These are phyloP conservation scores for Colletotrichum siamense DNA, from an alignment of 2,329 filamentous ascomycete species.

Conservation along the genomic window DNA sequence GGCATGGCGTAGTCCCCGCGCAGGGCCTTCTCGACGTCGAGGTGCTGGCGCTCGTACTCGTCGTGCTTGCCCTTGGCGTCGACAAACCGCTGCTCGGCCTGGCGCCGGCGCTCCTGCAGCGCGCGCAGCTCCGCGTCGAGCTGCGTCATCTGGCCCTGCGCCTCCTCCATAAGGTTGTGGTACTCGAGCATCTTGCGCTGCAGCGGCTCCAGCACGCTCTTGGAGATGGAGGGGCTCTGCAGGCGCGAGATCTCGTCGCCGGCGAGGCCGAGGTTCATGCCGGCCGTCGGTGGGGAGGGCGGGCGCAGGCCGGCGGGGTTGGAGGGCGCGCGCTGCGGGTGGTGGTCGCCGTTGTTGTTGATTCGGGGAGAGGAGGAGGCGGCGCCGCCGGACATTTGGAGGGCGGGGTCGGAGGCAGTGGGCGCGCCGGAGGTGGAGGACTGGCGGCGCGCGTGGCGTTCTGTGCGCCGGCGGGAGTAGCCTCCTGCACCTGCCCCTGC, in stretches of 20 bases:
- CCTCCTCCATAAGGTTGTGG: conserved; percentile 43
- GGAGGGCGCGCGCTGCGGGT: background rate
- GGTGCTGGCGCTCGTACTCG: conserved; percentile 46
- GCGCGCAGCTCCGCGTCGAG: conserved; percentile 48
- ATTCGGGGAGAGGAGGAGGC: background rate
- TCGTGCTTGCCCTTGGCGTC: conserved; percentile 50
- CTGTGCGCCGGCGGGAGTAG: conserved; percentile 19
- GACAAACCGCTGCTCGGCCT: conserved; percentile 44
- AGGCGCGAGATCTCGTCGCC: conserved; percentile 42
- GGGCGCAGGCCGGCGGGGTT: background rate
- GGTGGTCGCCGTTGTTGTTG: background rate
- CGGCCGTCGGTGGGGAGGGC: background rate
- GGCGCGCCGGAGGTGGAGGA: conserved; percentile 8
- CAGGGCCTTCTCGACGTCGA: conserved; percentile 46
- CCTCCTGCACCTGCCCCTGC: background rate
- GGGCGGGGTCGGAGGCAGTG: background rate
- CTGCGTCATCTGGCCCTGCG: conserved; percentile 44
- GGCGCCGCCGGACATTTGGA: conserved; percentile 4
- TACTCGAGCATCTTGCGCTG: conserved; percentile 51
- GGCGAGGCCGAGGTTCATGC: conserved; percentile 18
- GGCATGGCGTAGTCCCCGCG: conserved; percentile 37
- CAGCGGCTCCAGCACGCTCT: conserved; percentile 49
- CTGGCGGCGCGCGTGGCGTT: conserved; percentile 20
- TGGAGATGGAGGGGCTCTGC: conserved; percentile 47
- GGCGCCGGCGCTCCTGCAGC: conserved; percentile 44